A percentile compares a stretch with the other conserved stretches of the same genome.
Evolutionary conservation across 2,329 filamentous ascomycete species (phyloP).

Genomic region (Volutella citrinella): DNA sequence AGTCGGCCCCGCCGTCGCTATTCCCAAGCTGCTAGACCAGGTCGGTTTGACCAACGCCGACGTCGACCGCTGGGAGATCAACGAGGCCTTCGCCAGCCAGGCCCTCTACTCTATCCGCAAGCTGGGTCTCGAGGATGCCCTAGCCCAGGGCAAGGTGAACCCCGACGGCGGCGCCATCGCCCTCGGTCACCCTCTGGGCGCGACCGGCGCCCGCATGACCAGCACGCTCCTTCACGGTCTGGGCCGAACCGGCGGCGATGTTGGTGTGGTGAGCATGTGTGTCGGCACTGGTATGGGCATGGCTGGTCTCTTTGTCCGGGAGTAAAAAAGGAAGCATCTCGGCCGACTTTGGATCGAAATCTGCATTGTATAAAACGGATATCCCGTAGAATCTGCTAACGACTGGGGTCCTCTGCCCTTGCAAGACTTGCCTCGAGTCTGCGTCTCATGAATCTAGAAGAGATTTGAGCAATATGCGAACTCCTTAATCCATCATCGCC

Average conservation of each 20-base stretch:
- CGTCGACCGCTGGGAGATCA: slow-evolving; percentile 87
- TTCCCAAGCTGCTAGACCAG: slow-evolving; percentile 73
- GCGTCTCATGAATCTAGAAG: too few species aligned
- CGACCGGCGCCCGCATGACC: slow-evolving; percentile 80
- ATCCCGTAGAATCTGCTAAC: too few species aligned
- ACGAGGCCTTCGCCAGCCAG: slow-evolving; percentile 74
- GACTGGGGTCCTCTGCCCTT: too few species aligned
- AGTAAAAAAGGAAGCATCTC: too few species aligned
- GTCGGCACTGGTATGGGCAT: slow-evolving; percentile 19
- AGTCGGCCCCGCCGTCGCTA: slow-evolving; percentile 80
- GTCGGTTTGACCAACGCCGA: slow-evolving; percentile 66
- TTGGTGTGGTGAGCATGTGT: background rate
- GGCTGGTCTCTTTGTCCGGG: slow-evolving; percentile 23
- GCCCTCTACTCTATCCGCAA: slow-evolving; percentile 68
- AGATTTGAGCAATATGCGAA: too few species aligned
- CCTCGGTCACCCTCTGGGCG: slow-evolving; percentile 87
- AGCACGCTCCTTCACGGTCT: slow-evolving; percentile 65
- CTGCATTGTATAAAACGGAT: too few species aligned
- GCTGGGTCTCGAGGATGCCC: slow-evolving; percentile 61
- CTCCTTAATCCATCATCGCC: too few species aligned
- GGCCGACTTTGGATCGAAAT: too few species aligned
- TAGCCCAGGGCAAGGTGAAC: slow-evolving; percentile 71
- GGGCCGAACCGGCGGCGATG: slow-evolving; percentile 29
- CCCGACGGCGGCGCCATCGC: slow-evolving; percentile 92
- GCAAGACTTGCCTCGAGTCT: too few species aligned